A percentile compares a stretch with the other conserved stretches of the same genome.
These are phyloP conservation scores for Coemansia pectinata DNA, from an alignment of 192 early-diverging fungal species.

Conservation along the genomic window DNA sequence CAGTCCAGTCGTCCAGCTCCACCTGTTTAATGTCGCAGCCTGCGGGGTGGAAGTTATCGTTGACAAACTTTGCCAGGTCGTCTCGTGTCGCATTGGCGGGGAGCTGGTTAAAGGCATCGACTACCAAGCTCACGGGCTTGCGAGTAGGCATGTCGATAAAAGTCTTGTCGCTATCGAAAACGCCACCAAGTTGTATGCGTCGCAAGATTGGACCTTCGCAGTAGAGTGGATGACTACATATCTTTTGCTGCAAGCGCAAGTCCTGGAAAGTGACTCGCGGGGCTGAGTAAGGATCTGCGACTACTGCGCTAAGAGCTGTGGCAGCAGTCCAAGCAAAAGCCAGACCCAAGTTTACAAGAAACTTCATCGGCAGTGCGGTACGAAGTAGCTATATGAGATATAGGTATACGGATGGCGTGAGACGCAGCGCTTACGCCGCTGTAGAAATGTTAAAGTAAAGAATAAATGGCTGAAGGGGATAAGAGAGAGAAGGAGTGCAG, in stretches of 20 bases:
- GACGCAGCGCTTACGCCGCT: neutral
- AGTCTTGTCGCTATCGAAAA: constrained; percentile 70
- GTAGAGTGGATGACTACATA: constrained; percentile 67
- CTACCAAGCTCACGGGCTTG: constrained; percentile 57
- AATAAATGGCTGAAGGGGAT: constrained; percentile 1
- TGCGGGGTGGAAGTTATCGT: constrained; percentile 60
- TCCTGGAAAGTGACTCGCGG: constrained; percentile 16
- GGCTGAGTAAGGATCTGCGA: constrained; percentile 1
- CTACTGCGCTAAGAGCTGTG: constrained; percentile 1
- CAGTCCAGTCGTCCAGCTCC: constrained; percentile 55
- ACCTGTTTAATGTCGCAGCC: constrained; percentile 58
- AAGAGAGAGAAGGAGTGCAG: neutral
- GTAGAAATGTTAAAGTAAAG: neutral
- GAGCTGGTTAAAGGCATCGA: constrained; percentile 55
- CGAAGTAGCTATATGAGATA: neutral
- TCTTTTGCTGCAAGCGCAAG: constrained; percentile 18
- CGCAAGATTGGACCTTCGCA: constrained; percentile 63
- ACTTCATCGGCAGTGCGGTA: neutral
- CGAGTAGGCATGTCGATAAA: constrained; percentile 72
- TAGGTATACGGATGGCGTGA: neutral
- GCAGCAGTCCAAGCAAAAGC: neutral
- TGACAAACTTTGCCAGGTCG: constrained; percentile 58
- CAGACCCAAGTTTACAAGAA: neutral
- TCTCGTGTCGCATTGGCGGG: constrained; percentile 31
- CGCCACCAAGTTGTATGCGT: constrained; percentile 57